Evolutionary conservation across 352 stramenopile genomes (phyloP), one percentile per base, ranked within the genome.

Genomic region (Pythium chondricola): DNA sequence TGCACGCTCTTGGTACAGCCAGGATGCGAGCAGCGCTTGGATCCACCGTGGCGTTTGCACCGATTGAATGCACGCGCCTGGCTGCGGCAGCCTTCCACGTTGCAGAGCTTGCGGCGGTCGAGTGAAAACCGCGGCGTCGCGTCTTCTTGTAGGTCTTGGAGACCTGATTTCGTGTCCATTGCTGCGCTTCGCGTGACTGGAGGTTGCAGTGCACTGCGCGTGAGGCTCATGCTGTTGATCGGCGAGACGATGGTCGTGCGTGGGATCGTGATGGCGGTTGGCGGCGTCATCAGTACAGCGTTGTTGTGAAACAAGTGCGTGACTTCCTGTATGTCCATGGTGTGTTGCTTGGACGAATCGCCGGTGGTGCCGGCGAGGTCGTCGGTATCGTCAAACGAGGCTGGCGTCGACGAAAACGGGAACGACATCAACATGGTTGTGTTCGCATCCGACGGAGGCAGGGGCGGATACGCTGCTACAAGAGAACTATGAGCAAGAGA

Each of bases 1-100:
- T 93, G 82, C 7, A 93, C 79, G 39, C 77, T 91, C 50, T 93
- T 93, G 31, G 75, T 87, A 46, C 82, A 93, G 3, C 65, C 67
- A 13, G 65, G 53, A 41, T 67, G 61, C n/a, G 74, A 80, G 43
- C 82, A 93, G 35, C 82, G 82, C 61, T 93, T 93, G 5, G 79
- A 93, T 18, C 73, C 73, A 16, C 82, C 82, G 48, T 93, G 82
- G 27, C 75, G 74, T 56, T 93, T 93, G 67, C 82, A 93, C 24
- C 79, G 81, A 31, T 88, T 86, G 54, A 87, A 93, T 8, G 79
- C 79, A 30, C 82, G 62, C 39, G 82, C 82, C 70, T 93, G 82
- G 52, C 73, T 89, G 46, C 69, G 83, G 58, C 82, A 93, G 22
- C 74, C 77, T 61, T 86, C 74, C 0, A 84, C 67, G 39, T 63